Evolutionary conservation across 1,139 yeast genomes (phyloP), one percentile per base, ranked within the genome.

Genomic region (Candida sojae): DNA sequence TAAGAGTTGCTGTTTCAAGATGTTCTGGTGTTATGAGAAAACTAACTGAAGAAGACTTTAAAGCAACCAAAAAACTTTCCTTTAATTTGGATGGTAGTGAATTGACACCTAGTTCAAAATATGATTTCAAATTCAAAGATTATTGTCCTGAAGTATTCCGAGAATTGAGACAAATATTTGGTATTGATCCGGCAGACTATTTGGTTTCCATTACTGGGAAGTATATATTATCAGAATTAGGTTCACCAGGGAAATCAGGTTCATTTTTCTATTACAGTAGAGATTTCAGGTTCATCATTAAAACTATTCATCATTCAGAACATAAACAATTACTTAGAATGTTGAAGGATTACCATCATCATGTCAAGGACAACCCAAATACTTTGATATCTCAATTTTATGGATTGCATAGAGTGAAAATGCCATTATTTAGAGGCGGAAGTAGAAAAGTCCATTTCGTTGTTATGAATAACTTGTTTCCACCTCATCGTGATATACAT

Each of bases 211-310:
- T 95, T 55, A 92, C 98, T 0, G 93, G 97, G 17, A 91, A 91
- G 66, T 93, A 92, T 61, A 89, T 95, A 55, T 78, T 95, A 42
- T 87, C 96, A 31, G 98, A 93, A 67, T 74, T 92, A 55, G 96
- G 95, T 21, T 90, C 97, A 1, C 98, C 98, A 0, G 99, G 99
- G 3, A 95, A 95, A 66, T 86, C 96, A 59, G 99, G 99, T 0
- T 90, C 97, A 0, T 92, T 93, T 62, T 95, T 95, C 63, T 95
- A 93, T 69, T 95, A 88, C 66, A 90, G 97, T 10, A 77, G 97
- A 54, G 99, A 95, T 69, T 92, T 86, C 68, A 79, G 95, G 53
- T 95, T 88, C 66, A 93, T 95, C 60, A 95, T 95, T 68, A 95
- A 95, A 65, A 95, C 99, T 0, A 90, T 95, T 51, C 97, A 90